These are phyloP conservation scores for Pyricularia pennisetigena DNA, from an alignment of 2,329 filamentous ascomycete genomes.

Conservation along the genomic window DNA sequence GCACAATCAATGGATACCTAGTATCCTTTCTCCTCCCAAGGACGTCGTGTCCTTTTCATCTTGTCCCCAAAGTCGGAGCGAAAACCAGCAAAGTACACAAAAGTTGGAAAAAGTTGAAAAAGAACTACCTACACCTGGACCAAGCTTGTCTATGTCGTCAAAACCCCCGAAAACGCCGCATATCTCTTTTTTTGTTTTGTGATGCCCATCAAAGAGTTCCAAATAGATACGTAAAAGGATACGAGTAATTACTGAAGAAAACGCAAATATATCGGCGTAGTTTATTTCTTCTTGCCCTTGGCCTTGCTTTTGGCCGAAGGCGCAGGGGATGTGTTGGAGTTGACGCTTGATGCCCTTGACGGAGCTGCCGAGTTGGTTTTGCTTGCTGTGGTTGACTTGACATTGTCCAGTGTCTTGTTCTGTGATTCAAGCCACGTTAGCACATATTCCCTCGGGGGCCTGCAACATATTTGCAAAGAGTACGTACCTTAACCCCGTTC, in stretches of 20 bases:
- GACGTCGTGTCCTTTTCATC: not conserved
- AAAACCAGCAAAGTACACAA: not conserved
- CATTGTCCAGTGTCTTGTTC: slow-evolving; percentile 88
- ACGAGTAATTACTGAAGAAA: not conserved
- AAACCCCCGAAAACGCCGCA: not conserved
- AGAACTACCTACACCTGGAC: not conserved
- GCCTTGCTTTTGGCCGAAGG: slow-evolving; percentile 25
- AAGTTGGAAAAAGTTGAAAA: no score
- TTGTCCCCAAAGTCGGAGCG: not conserved
- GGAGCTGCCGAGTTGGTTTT: slow-evolving; percentile 68
- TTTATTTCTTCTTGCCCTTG: slow-evolving; percentile 44
- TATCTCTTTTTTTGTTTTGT: not conserved
- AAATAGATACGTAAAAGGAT: not conserved
- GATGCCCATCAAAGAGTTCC: not conserved
- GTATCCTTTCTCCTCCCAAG: not conserved
- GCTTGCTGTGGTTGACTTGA: slow-evolving; percentile 61
- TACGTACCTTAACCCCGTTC: slow-evolving; percentile 73
- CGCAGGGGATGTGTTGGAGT: slow-evolving; percentile 56
- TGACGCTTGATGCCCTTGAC: slow-evolving; percentile 82
- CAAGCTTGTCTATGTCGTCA: not conserved
- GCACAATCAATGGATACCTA: no score
- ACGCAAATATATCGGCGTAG: not conserved
- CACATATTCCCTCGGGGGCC: not conserved
- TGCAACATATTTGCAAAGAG: not conserved
- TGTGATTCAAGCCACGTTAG: slow-evolving; percentile 25